Conservation (phyloP, 2,329 filamentous ascomycete genomes). For the Scolecobasidium constrictum region DNA sequence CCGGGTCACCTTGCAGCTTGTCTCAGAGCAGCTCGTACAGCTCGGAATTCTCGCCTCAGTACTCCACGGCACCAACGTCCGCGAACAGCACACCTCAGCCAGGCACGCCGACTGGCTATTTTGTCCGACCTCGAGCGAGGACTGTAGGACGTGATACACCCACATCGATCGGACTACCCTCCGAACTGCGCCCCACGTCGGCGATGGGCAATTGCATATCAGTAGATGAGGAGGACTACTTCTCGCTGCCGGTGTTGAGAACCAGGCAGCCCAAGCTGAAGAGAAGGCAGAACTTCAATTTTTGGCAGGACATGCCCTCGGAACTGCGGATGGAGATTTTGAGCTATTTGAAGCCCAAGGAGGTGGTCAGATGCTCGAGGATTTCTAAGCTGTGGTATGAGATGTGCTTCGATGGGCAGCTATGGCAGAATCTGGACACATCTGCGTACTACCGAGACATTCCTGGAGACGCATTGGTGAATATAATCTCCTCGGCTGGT, state of each 20-base stretch:
- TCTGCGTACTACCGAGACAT: conserved; percentile 83
- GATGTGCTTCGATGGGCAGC: conserved; percentile 86
- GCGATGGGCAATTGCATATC: conserved; percentile 19
- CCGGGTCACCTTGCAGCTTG: conserved; percentile 22
- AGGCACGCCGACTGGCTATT: conserved; percentile 37
- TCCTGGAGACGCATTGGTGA: conserved; percentile 69
- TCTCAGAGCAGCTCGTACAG: conserved; percentile 44
- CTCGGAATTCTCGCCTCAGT: conserved; percentile 45
- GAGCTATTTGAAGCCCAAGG: conserved; percentile 63
- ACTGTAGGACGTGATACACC: conserved; percentile 41
- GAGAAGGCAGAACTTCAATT: conserved; percentile 42
- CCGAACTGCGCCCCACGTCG: conserved; percentile 45
- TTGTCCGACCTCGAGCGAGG: conserved; percentile 42
- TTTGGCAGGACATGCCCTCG: conserved; percentile 72
- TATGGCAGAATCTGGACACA: conserved; percentile 77
- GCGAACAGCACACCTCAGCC: conserved; percentile 34
- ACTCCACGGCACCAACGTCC: conserved; percentile 46
- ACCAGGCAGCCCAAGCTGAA: conserved; percentile 17
- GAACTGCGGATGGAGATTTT: conserved; percentile 76
- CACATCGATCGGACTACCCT: conserved; percentile 51
- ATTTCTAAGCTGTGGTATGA: conserved; percentile 70
- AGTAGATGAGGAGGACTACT: conserved; percentile 34
- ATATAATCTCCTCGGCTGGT: conserved; percentile 74
- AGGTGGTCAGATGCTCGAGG: conserved; percentile 67
- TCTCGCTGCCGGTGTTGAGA: conserved; percentile 28